Evolutionary conservation across 1,284 basidiomycete genomes (phyloP).

Genomic region (Trichosporon ovoides): DNA sequence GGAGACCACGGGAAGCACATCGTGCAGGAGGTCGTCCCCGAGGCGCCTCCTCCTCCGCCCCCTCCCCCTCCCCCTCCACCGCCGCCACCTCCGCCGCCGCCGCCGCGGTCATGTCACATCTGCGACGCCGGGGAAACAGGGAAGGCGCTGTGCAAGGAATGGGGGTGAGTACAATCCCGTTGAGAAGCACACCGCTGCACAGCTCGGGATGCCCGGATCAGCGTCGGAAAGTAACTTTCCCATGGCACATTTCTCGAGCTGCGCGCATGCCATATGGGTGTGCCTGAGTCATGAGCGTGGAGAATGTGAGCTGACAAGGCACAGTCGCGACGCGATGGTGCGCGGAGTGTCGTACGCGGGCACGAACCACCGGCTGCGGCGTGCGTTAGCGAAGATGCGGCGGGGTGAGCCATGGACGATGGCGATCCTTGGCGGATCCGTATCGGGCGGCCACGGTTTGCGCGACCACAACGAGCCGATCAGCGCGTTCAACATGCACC

Average conservation of each 20-base stretch:
- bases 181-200: no score
- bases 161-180: conserved; percentile 8
- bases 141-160: conserved; percentile 1
- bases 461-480: conserved; percentile 4
- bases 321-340: conserved; percentile 2
- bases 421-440: conserved; percentile 30
- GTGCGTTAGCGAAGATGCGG: conserved; percentile 24
- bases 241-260: no score
- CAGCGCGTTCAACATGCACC: conserved; percentile 33
- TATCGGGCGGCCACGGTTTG: conserved; percentile 35
- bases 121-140: conserved; percentile 10
- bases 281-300: no score
- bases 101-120: conserved; percentile 5
- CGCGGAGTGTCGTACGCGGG: conserved; percentile 15
- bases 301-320: background rate
- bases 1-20: background rate
- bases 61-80: background rate
- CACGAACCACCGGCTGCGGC: conserved; percentile 25
- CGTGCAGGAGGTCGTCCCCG: background rate
- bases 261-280: no score
- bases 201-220: no score
- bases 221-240: no score
- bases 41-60: background rate
- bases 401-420: conserved; percentile 26
- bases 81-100: background rate